These are phyloP conservation scores for Saccharum officinarum DNA, from an alignment of 176 grass and related monocot species.

Conservation along the genomic window DNA sequence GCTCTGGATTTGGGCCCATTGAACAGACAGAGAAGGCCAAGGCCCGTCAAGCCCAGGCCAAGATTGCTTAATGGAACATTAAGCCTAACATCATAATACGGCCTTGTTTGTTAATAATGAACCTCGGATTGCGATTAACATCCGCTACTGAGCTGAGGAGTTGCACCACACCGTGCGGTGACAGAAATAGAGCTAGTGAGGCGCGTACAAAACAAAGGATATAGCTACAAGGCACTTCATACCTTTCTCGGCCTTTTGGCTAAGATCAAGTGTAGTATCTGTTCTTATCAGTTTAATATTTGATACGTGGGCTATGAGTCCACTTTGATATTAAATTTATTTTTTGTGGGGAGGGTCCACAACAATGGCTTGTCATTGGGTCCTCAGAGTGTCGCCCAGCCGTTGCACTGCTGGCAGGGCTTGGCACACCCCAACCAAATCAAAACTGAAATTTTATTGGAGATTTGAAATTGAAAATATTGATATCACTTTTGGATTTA, in stretches of 20 bases:
- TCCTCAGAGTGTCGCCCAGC: too few species aligned
- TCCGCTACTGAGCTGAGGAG: too few species aligned
- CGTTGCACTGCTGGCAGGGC: too few species aligned
- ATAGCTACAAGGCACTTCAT: neutral
- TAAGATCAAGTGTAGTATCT: conserved; percentile 83
- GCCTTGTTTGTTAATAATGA: neutral
- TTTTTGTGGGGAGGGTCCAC: conserved; percentile 21
- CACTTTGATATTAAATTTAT: conserved; percentile 56
- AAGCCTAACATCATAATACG: neutral
- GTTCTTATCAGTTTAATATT: conserved; percentile 84
- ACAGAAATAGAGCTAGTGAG: too few species aligned
- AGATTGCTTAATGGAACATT: neutral
- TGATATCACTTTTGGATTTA: too few species aligned
- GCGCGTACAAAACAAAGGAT: too few species aligned
- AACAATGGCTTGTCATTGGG: too few species aligned
- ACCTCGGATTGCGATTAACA: neutral
- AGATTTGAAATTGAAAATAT: too few species aligned
- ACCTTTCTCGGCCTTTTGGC: conserved; percentile 74
- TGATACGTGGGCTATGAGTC: conserved; percentile 38
- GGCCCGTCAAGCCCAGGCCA: neutral
- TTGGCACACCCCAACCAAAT: neutral
- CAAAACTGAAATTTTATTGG: neutral
- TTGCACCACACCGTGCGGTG: too few species aligned
- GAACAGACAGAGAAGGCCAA: too few species aligned
- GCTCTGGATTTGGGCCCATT: neutral